Conservation (phyloP, 441 rosid genomes). For the Kokia cookei region DNA sequence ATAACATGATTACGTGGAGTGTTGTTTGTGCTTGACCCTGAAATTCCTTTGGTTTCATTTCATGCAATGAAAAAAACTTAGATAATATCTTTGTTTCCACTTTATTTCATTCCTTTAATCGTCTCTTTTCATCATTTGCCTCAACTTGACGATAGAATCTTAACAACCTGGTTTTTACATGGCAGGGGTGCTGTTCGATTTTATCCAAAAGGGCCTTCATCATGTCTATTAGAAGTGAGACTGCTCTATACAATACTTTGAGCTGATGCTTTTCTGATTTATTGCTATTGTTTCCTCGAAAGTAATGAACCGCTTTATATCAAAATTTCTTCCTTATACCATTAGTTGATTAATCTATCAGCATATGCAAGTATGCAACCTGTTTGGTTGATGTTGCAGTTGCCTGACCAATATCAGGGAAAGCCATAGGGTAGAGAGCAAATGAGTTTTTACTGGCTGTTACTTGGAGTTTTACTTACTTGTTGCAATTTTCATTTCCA, state of each 20-base stretch:
- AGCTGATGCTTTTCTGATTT: not conserved
- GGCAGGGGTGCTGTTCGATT: constrained; percentile 90
- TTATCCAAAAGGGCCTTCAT: constrained; percentile 70
- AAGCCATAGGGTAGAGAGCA: not conserved
- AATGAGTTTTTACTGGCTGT: not conserved
- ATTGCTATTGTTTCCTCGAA: not conserved
- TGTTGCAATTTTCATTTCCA: constrained; percentile 28
- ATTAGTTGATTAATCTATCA: not conserved
- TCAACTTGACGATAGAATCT: not conserved
- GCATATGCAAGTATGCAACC: not conserved
- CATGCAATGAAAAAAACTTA: not conserved
- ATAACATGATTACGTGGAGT: not conserved
- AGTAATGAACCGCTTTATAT: not conserved
- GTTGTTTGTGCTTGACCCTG: not conserved
- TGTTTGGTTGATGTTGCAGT: not conserved
- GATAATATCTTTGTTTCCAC: not conserved
- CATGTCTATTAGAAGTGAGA: constrained; percentile 79
- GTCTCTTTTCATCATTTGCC: not conserved
- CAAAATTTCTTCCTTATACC: not conserved
- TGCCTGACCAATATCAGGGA: not conserved
- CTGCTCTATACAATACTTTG: not conserved
- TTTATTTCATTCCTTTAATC: not conserved
- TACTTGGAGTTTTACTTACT: not conserved
- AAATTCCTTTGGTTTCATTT: constrained; percentile 3
- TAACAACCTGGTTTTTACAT: constrained; percentile 15